Evolutionary conservation across 164 flowering plant species (phyloP).

Genomic region (Liriodendron chinense): DNA sequence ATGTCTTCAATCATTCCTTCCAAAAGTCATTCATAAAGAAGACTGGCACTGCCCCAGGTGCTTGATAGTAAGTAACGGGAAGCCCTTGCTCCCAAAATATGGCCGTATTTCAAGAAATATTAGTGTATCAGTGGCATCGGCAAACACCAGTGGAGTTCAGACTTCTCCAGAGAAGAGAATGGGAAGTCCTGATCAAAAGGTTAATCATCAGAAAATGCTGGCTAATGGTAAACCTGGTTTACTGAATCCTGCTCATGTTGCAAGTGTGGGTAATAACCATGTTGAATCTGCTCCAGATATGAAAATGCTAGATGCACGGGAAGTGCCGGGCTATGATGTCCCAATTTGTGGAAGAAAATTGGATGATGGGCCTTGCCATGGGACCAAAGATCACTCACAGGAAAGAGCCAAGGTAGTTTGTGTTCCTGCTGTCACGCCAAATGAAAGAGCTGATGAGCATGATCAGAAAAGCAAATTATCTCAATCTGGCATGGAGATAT

Average conservation of each 20-base stretch:
- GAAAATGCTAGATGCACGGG: slow-evolving; percentile 20
- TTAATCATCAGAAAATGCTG: slow-evolving; percentile 34
- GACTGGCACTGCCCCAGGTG: slow-evolving; percentile 94
- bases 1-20: slow-evolving; percentile 63
- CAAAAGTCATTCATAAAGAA: slow-evolving; percentile 62
- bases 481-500: slow-evolving; percentile 15
- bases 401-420: slow-evolving; percentile 23
- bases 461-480: slow-evolving; percentile 22
- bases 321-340: slow-evolving; percentile 14
- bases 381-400: slow-evolving; percentile 11
- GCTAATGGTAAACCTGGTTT: slow-evolving; percentile 38
- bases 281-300: slow-evolving; percentile 22
- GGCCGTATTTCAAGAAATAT: slow-evolving; percentile 82
- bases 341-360: slow-evolving; percentile 15
- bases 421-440: slow-evolving; percentile 15
- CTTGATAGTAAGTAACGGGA: slow-evolving; percentile 62
- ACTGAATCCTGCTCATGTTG: slow-evolving; percentile 24
- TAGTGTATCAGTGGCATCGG: slow-evolving; percentile 35
- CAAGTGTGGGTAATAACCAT: slow-evolving; percentile 11
- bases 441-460: slow-evolving; percentile 27
- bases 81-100: slow-evolving; percentile 90
- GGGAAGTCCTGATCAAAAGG: slow-evolving; percentile 36
- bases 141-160: slow-evolving; percentile 35
- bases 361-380: slow-evolving; percentile 19
- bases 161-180: slow-evolving; percentile 42